Percentiles rank a stretch among this genome's conserved stretches.
phyloP scores from a whole-genome alignment of 768 basidiomycete genomes.

The Calocybe cyanea region DNA sequence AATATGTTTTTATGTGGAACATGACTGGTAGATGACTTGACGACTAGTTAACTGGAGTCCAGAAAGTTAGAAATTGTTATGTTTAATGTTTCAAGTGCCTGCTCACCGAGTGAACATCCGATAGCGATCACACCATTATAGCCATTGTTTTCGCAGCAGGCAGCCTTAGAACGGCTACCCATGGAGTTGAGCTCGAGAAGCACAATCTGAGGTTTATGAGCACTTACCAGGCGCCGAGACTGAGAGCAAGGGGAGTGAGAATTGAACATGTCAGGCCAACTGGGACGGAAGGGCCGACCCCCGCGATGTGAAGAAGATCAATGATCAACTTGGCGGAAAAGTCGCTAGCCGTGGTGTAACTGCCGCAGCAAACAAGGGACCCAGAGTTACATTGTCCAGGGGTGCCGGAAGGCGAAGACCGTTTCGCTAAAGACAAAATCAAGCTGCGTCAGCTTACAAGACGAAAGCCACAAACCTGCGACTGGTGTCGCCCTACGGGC shows the following conservation, averaged over 20 bases:
- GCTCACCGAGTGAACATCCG: slow-evolving; percentile 41
- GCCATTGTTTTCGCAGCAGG: slow-evolving; percentile 43
- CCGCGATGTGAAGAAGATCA: slow-evolving; percentile 28
- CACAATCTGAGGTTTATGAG: neutral
- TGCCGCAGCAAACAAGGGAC: slow-evolving; percentile 41
- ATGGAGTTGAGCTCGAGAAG: neutral
- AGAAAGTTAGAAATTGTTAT: too few relatives aligned
- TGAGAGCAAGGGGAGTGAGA: slow-evolving; percentile 27
- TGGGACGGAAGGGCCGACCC: slow-evolving; percentile 16
- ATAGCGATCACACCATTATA: slow-evolving; percentile 41
- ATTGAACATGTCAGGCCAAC: slow-evolving; percentile 37
- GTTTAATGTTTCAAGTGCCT: neutral
- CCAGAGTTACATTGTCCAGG: slow-evolving; percentile 38
- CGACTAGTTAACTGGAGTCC: too few relatives aligned
- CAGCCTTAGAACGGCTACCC: slow-evolving; percentile 32
- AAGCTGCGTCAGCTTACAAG: neutral
- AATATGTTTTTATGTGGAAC: too few relatives aligned
- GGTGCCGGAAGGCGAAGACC: slow-evolving; percentile 29
- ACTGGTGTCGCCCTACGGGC: slow-evolving; percentile 31
- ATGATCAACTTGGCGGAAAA: slow-evolving; percentile 16
- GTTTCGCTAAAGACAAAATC: slow-evolving; percentile 22
- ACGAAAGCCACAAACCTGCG: slow-evolving; percentile 22
- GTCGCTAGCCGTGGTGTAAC: slow-evolving; percentile 17
- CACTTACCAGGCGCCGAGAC: slow-evolving; percentile 29
- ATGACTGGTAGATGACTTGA: too few relatives aligned